phyloP scores from a whole-genome alignment of 2,329 filamentous ascomycete genomes.

The Sclerotinia nivalis region DNA sequence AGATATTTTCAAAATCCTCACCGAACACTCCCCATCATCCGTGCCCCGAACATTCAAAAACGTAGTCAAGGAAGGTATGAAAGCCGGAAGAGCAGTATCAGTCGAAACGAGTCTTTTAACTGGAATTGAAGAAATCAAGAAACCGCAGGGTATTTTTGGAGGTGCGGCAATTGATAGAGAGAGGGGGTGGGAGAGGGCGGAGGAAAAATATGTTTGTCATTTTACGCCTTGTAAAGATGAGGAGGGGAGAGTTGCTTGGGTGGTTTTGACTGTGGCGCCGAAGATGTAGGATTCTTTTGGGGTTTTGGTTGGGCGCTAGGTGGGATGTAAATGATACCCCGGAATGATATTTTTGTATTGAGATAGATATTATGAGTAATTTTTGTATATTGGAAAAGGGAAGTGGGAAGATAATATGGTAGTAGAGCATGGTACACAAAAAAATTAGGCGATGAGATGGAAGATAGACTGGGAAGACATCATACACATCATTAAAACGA shows the following conservation, averaged over 20 bases:
- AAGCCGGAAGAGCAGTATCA: conserved; percentile 35
- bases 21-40: conserved; percentile 45
- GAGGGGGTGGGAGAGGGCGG: conserved; percentile 28
- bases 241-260: conserved; percentile 38
- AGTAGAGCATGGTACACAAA: not conserved
- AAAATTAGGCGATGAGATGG: conserved; percentile 1
- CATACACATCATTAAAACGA: too few relatives aligned
- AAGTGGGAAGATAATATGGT: not conserved
- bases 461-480: not conserved
- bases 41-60: conserved; percentile 48
- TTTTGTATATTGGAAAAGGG: not conserved
- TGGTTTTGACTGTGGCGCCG: conserved; percentile 42
- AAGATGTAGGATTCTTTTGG: conserved; percentile 25
- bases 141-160: conserved; percentile 27
- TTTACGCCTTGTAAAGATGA: conserved; percentile 49
- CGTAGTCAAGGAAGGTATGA: conserved; percentile 45
- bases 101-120: conserved; percentile 38
- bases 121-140: conserved; percentile 33
- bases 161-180: conserved; percentile 13
- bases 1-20: conserved; percentile 58
- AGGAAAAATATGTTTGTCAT: conserved; percentile 42
- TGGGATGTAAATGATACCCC: not conserved
- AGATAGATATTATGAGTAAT: not conserved
- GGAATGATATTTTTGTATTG: not conserved
- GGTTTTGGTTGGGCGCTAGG: not conserved